Percentiles rank a stretch among this genome's conserved stretches.
phyloP scores from a whole-genome alignment of 2,329 filamentous ascomycete genomes.

The Xylariaceae sp. region DNA sequence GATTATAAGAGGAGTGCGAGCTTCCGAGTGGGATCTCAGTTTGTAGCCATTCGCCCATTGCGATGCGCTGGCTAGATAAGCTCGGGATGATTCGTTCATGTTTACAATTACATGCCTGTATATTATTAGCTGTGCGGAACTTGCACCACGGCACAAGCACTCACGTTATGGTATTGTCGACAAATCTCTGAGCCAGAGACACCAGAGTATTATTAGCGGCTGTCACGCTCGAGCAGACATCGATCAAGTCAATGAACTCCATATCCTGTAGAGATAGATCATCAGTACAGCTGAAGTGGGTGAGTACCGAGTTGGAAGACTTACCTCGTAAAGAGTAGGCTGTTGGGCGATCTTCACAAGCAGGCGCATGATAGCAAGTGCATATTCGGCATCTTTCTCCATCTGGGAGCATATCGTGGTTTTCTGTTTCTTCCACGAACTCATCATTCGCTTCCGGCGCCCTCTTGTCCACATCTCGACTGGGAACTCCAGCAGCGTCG shows the following conservation, averaged over 20 bases:
- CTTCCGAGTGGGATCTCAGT: slow-evolving; percentile 6
- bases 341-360: slow-evolving; percentile 28
- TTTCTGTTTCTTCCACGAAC: slow-evolving; percentile 29
- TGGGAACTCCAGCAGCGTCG: slow-evolving; percentile 25
- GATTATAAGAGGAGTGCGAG: slow-evolving; percentile 21
- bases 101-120: slow-evolving; percentile 25
- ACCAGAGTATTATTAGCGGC: slow-evolving; percentile 12
- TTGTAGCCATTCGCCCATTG: slow-evolving; percentile 21
- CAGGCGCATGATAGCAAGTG: slow-evolving; percentile 23
- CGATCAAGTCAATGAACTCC: slow-evolving; percentile 27
- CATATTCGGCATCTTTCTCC: slow-evolving; percentile 20
- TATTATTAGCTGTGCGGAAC: slow-evolving; percentile 14
- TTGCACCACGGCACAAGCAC: background rate
- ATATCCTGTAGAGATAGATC: slow-evolving; percentile 23
- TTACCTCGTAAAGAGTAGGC: slow-evolving; percentile 30
- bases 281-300: no score
- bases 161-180: slow-evolving; percentile 25
- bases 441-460: slow-evolving; percentile 30
- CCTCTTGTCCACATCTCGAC: slow-evolving; percentile 25
- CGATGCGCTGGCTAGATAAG: slow-evolving; percentile 23
- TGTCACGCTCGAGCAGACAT: slow-evolving; percentile 20
- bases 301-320: no score
- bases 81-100: slow-evolving; percentile 18
- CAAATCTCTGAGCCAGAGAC: slow-evolving; percentile 22
- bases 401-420: slow-evolving; percentile 17